Conservation (phyloP, 2,329 filamentous ascomycete species). For the Calonectria ilicicola region DNA sequence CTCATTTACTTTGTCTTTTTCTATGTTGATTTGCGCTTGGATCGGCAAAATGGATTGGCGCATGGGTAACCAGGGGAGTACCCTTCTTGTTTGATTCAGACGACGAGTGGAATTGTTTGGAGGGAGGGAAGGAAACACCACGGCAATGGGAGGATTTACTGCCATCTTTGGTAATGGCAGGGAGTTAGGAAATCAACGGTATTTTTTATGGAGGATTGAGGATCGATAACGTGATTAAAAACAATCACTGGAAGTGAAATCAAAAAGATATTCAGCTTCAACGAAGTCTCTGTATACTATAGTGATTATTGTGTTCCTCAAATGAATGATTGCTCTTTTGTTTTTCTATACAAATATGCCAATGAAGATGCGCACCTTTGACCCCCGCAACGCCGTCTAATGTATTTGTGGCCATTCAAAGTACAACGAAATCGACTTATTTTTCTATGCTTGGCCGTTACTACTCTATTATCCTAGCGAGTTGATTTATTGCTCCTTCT, state of each 20-base stretch:
- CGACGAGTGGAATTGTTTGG: slow-evolving; percentile 33
- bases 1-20: slow-evolving; percentile 28
- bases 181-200: slow-evolving; percentile 37
- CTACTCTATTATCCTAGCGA: background rate
- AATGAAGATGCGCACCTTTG: background rate
- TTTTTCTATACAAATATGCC: background rate
- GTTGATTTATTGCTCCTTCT: slow-evolving; percentile 46
- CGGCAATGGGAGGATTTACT: slow-evolving; percentile 28
- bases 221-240: slow-evolving; percentile 15
- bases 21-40: slow-evolving; percentile 36
- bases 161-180: slow-evolving; percentile 39
- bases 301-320: background rate
- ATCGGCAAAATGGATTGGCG: slow-evolving; percentile 40
- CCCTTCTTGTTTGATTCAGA: slow-evolving; percentile 27
- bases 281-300: background rate
- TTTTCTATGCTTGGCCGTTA: background rate
- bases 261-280: slow-evolving; percentile 21
- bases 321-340: background rate
- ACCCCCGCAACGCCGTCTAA: background rate
- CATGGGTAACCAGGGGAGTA: slow-evolving; percentile 26
- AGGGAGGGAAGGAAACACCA: slow-evolving; percentile 28
- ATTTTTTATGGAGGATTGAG: slow-evolving; percentile 21
- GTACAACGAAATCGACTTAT: background rate
- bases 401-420: background rate
- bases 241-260: slow-evolving; percentile 29